Evolutionary conservation across 2,329 filamentous ascomycete genomes (phyloP).

Genomic region (Tympanopsis confertula): DNA sequence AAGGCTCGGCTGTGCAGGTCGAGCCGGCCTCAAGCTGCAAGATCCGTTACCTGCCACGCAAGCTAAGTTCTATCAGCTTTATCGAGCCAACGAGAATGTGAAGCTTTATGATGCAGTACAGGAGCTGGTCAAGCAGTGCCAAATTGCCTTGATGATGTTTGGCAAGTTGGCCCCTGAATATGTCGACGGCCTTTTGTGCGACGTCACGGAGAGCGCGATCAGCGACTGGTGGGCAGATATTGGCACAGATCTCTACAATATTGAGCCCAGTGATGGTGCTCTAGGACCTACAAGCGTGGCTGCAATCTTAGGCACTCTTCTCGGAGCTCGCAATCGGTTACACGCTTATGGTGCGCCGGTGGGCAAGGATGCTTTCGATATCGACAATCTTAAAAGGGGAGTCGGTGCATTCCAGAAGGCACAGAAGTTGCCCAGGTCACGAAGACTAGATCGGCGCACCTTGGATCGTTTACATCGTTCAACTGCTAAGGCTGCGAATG

Average conservation of each 20-base stretch:
- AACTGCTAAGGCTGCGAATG: constrained; percentile 50
- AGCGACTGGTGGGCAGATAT: constrained; percentile 60
- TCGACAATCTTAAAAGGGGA: constrained; percentile 45
- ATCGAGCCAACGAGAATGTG: constrained; percentile 49
- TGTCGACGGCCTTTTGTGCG: constrained; percentile 53
- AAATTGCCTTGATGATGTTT: constrained; percentile 51
- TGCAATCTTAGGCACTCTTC: constrained; percentile 47
- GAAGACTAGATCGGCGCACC: constrained; percentile 48
- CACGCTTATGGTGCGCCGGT: constrained; percentile 49
- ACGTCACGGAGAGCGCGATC: constrained; percentile 55
- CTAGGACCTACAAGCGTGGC: constrained; percentile 55
- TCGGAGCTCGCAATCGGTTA: constrained; percentile 54
- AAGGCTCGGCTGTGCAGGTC: constrained; percentile 51
- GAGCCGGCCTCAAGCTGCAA: constrained; percentile 46
- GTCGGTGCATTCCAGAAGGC: constrained; percentile 53
- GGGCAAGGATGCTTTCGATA: constrained; percentile 51
- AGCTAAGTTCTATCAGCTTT: constrained; percentile 56
- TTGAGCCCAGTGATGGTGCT: constrained; percentile 54
- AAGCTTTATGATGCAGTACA: constrained; percentile 48
- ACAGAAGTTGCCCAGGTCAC: constrained; percentile 40
- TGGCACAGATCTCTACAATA: constrained; percentile 49
- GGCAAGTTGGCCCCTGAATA: constrained; percentile 50
- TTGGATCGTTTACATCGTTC: constrained; percentile 44
- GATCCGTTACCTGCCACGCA: constrained; percentile 43
- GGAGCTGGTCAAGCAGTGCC: constrained; percentile 54